A percentile compares a stretch with the other conserved stretches of the same genome.
Evolutionary conservation across 2,329 filamentous ascomycete genomes (phyloP).

Genomic region (Blumeriella jaapii): DNA sequence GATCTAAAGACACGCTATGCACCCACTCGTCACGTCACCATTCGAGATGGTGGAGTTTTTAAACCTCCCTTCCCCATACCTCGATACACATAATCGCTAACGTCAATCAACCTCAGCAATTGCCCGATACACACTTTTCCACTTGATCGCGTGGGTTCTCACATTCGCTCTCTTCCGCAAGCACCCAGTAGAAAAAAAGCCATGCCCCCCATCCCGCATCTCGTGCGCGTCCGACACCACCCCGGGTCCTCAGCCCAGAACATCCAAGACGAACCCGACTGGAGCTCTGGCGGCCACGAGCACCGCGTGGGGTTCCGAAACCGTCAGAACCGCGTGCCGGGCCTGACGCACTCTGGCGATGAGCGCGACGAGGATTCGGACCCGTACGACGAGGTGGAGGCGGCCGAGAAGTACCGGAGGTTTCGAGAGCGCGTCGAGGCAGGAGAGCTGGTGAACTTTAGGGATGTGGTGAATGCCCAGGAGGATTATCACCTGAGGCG

Average conservation of each 20-base stretch:
- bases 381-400: neutral
- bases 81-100: too few species aligned
- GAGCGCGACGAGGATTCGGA: conserved; percentile 1
- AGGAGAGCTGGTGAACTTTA: conserved; percentile 30
- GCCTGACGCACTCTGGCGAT: conserved; percentile 5
- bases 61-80: too few species aligned
- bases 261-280: conserved; percentile 6
- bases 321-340: conserved; percentile 4
- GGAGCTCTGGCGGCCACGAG: conserved; percentile 4
- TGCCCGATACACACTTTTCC: too few species aligned
- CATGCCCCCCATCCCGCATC: conserved; percentile 3
- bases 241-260: conserved; percentile 3
- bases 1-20: too few species aligned
- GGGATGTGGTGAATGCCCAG: conserved; percentile 27
- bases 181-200: too few species aligned
- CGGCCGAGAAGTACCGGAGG: neutral
- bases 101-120: too few species aligned
- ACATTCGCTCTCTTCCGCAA: too few species aligned
- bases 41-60: too few species aligned
- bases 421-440: conserved; percentile 3
- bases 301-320: conserved; percentile 5
- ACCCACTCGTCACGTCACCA: too few species aligned
- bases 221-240: neutral
- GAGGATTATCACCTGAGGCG: conserved; percentile 34
- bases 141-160: too few species aligned